Conservation (phyloP, 495 filamentous ascomycete species). For the Hypoxylon crocopeplum region DNA sequence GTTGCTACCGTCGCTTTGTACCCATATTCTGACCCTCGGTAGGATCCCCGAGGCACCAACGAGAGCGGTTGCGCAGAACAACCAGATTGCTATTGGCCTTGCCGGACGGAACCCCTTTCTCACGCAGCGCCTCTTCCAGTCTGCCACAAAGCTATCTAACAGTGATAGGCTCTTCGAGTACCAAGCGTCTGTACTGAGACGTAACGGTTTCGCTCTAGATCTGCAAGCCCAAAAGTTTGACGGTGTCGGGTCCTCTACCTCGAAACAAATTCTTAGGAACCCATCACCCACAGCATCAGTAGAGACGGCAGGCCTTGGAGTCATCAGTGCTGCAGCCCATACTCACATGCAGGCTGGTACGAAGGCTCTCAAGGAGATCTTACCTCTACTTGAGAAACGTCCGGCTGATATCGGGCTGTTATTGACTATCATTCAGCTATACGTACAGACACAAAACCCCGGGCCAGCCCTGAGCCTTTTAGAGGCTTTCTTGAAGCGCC, state of each 20-base stretch:
- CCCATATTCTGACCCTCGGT: slow-evolving; percentile 29
- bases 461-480: slow-evolving; percentile 77
- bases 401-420: slow-evolving; percentile 85
- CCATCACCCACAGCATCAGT: slow-evolving; percentile 61
- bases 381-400: slow-evolving; percentile 75
- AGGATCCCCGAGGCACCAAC: slow-evolving; percentile 83
- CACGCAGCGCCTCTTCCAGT: slow-evolving; percentile 70
- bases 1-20: background rate
- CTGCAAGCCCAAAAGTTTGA: slow-evolving; percentile 80
- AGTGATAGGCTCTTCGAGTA: slow-evolving; percentile 79
- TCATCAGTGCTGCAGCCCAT: slow-evolving; percentile 81
- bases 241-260: slow-evolving; percentile 72
- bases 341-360: slow-evolving; percentile 68
- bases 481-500: slow-evolving; percentile 72
- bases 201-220: slow-evolving; percentile 74
- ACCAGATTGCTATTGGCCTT: slow-evolving; percentile 67
- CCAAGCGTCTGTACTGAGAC: slow-evolving; percentile 70
- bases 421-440: slow-evolving; percentile 84
- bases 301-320: slow-evolving; percentile 68
- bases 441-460: slow-evolving; percentile 75
- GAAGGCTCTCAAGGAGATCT: slow-evolving; percentile 73
- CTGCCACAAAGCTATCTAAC: slow-evolving; percentile 60
- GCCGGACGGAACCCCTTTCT: slow-evolving; percentile 76
- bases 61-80: slow-evolving; percentile 78
- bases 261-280: slow-evolving; percentile 59